phyloP scores from a whole-genome alignment of 1,284 basidiomycete genomes.

The Tylopilus sp. region DNA sequence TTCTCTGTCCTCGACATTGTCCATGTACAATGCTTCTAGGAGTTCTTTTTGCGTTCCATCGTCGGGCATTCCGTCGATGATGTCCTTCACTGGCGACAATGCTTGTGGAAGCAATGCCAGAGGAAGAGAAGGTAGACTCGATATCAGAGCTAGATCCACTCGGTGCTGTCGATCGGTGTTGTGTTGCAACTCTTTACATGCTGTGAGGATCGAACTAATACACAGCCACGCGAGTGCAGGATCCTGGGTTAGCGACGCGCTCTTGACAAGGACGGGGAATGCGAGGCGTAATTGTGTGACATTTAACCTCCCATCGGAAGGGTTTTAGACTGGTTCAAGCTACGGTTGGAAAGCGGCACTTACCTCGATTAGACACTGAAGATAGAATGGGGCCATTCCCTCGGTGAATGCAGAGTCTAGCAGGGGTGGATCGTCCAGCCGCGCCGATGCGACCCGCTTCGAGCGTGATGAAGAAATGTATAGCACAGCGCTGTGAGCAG shows the following conservation, averaged over 20 bases:
- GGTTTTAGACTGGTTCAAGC: slow-evolving; percentile 39
- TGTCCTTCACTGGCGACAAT: slow-evolving; percentile 43
- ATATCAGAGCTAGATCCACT: slow-evolving; percentile 55
- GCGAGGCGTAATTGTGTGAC: slow-evolving; percentile 61
- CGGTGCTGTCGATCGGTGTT: slow-evolving; percentile 43
- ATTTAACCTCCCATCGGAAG: slow-evolving; percentile 52
- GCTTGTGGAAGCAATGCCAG: slow-evolving; percentile 49
- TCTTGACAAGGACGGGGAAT: slow-evolving; percentile 59
- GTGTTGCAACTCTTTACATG: slow-evolving; percentile 19
- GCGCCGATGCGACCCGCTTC: slow-evolving; percentile 28
- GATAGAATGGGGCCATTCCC: slow-evolving; percentile 65
- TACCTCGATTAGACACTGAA: slow-evolving; percentile 62
- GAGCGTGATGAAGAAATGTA: slow-evolving; percentile 62
- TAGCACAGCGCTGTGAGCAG: slow-evolving; percentile 70
- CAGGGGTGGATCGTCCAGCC: slow-evolving; percentile 9
- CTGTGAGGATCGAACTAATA: slow-evolving; percentile 48
- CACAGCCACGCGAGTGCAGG: slow-evolving; percentile 57
- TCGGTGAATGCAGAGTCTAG: slow-evolving; percentile 40
- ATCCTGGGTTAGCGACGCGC: slow-evolving; percentile 43
- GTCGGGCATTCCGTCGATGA: slow-evolving; percentile 31
- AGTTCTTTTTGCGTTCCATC: slow-evolving; percentile 42
- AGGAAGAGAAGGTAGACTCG: slow-evolving; percentile 56
- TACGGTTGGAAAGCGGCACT: background rate
- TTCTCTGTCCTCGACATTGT: slow-evolving; percentile 61
- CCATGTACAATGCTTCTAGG: slow-evolving; percentile 51